A percentile compares a stretch with the other conserved stretches of the same genome.
Evolutionary conservation across 352 stramenopile species (phyloP).

Genomic region (Pythium dissimile): DNA sequence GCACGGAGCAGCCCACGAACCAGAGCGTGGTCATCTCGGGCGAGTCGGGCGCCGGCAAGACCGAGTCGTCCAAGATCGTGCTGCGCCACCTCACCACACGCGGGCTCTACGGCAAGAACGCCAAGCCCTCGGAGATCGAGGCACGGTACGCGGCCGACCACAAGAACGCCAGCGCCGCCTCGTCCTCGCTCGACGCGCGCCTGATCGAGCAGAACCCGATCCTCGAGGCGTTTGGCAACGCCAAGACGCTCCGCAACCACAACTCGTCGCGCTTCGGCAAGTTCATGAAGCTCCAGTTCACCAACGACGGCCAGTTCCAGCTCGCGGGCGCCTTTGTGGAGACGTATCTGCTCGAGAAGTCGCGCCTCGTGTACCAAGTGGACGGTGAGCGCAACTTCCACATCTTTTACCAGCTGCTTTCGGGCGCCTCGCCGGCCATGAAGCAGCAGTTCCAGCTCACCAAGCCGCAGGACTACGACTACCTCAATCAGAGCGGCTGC

Average conservation of each 20-base stretch:
- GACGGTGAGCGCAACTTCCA: constrained; percentile 94
- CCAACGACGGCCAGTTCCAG: constrained; percentile 77
- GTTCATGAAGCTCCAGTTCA: constrained; percentile 97
- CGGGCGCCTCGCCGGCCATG: constrained; percentile 48
- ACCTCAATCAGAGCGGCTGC: constrained; percentile 93
- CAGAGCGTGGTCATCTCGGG: constrained; percentile 86
- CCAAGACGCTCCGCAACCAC: constrained; percentile 95
- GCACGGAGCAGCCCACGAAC: constrained; percentile 82
- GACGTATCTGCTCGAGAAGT: constrained; percentile 88
- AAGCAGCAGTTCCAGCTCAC: constrained; percentile 66
- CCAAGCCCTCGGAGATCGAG: constrained; percentile 72
- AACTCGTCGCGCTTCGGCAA: constrained; percentile 97
- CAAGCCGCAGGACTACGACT: constrained; percentile 87
- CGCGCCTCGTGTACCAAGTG: constrained; percentile 85
- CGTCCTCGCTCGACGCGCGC: constrained; percentile 64
- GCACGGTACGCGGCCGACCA: constrained; percentile 36
- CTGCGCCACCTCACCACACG: constrained; percentile 85
- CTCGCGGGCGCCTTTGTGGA: constrained; percentile 84
- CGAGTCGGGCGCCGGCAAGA: constrained; percentile 88
- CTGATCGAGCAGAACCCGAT: constrained; percentile 87
- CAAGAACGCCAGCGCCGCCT: constrained; percentile 36
- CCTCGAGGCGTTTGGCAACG: constrained; percentile 88
- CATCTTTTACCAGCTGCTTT: constrained; percentile 93
- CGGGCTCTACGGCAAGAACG: constrained; percentile 84
- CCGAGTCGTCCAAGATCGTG: constrained; percentile 89